Evolutionary conservation across 192 early-diverging fungal genomes (phyloP).

Genomic region (Geosiphon pyriformis): DNA sequence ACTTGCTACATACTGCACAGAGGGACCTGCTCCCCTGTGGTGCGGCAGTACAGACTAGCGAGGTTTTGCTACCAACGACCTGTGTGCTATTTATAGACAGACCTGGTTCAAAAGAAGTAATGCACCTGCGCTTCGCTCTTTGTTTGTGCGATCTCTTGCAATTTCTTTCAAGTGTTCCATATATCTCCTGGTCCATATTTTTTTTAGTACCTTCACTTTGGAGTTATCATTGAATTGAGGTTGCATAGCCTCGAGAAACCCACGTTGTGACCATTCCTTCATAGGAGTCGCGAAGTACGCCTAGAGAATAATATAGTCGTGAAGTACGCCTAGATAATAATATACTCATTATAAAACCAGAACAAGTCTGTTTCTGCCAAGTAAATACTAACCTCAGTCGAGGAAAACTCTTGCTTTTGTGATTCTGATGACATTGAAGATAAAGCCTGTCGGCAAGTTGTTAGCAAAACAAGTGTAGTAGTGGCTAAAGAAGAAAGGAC

Average conservation of each 20-base stretch:
- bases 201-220: constrained; percentile 13
- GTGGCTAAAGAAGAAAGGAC: too few relatives aligned
- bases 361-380: too few relatives aligned
- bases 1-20: constrained; percentile 18
- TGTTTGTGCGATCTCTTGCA: background rate
- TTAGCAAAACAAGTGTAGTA: too few relatives aligned
- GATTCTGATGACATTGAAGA: too few relatives aligned
- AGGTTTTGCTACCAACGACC: background rate
- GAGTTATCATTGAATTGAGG: background rate
- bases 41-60: constrained; percentile 10
- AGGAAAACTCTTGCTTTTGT: too few relatives aligned
- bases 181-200: background rate
- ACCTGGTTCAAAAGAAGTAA: constrained; percentile 8
- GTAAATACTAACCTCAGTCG: too few relatives aligned
- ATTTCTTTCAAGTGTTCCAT: constrained; percentile 13
- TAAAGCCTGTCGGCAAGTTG: too few relatives aligned
- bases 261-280: constrained; percentile 7
- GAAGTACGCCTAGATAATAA: too few relatives aligned
- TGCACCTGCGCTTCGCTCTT: constrained; percentile 10
- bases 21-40: constrained; percentile 20
- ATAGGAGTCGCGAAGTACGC: too few relatives aligned
- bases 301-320: too few relatives aligned
- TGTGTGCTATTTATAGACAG: background rate
- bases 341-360: too few relatives aligned
- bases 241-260: constrained; percentile 17